Evolutionary conservation across 768 basidiomycete genomes (phyloP).

Genomic region (Lentinus brumalis): DNA sequence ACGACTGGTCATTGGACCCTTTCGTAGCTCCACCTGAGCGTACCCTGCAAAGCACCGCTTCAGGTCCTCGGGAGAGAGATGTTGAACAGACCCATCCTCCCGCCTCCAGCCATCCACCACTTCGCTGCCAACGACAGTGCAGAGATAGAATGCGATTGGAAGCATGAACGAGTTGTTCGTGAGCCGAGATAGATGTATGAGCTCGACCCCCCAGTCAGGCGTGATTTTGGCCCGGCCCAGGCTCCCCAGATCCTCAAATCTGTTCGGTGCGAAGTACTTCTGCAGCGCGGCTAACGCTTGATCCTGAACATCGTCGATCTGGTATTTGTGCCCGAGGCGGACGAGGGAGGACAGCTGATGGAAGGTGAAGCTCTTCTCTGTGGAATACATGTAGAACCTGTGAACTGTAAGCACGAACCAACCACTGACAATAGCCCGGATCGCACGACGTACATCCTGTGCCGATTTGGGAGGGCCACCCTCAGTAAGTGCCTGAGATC

Average conservation of each 20-base stretch:
- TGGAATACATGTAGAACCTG: no score
- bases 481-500: slow-evolving; percentile 4
- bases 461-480: not conserved
- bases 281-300: not conserved
- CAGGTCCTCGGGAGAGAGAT: no score
- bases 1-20: no score
- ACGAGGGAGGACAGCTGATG: not conserved
- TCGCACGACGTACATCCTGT: no score
- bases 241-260: not conserved
- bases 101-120: not conserved
- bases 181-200: not conserved
- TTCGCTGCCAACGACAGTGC: not conserved
- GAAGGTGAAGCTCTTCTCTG: no score
- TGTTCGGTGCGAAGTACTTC: not conserved
- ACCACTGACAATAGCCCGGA: not conserved
- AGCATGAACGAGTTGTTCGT: not conserved
- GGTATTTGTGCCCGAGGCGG: slow-evolving; percentile 4
- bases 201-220: not conserved
- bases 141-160: not conserved
- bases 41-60: no score
- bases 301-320: not conserved
- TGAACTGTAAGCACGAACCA: not conserved
- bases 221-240: no score
- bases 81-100: not conserved
- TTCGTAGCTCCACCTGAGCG: no score